Evolutionary conservation across 352 stramenopile genomes (phyloP).

Genomic region (Pythium volutum): DNA sequence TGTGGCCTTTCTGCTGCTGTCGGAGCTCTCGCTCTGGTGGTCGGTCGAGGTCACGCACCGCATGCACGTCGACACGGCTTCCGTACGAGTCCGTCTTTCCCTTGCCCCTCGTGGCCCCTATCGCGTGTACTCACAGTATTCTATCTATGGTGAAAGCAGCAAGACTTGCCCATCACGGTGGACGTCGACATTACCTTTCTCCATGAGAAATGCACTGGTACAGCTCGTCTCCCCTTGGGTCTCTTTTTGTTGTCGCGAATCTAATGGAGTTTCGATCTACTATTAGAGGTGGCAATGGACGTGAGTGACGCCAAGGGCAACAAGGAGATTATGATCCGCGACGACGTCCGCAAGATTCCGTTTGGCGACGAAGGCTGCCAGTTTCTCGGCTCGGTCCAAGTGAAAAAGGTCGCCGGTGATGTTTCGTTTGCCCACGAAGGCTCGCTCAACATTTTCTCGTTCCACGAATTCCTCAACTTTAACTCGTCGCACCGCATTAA

Average conservation of each 20-base stretch:
- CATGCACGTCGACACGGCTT: slow-evolving; percentile 85
- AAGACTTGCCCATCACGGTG: slow-evolving; percentile 75
- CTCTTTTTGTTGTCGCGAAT: not conserved
- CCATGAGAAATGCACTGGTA: slow-evolving; percentile 74
- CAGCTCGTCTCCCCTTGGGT: not conserved
- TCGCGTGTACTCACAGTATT: not conserved
- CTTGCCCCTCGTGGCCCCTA: not conserved
- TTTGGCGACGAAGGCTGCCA: slow-evolving; percentile 72
- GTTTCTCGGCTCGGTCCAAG: slow-evolving; percentile 58
- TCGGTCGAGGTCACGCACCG: slow-evolving; percentile 78
- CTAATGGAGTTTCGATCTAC: not conserved
- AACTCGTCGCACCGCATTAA: slow-evolving; percentile 86
- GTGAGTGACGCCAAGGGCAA: slow-evolving; percentile 84
- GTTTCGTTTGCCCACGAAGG: slow-evolving; percentile 85
- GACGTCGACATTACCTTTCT: slow-evolving; percentile 84
- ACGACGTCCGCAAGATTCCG: slow-evolving; percentile 58
- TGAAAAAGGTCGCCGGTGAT: slow-evolving; percentile 83
- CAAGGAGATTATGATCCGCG: slow-evolving; percentile 74
- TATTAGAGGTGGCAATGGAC: slow-evolving; percentile 73
- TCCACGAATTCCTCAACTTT: slow-evolving; percentile 87
- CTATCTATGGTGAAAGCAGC: slow-evolving; percentile 55
- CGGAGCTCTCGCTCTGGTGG: slow-evolving; percentile 84
- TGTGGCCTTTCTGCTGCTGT: slow-evolving; percentile 74
- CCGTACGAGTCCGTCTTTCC: slow-evolving; percentile 40
- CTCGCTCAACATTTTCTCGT: slow-evolving; percentile 84